Evolutionary conservation across 1,284 basidiomycete genomes (phyloP).

Genomic region (Volvariella volvacea): DNA sequence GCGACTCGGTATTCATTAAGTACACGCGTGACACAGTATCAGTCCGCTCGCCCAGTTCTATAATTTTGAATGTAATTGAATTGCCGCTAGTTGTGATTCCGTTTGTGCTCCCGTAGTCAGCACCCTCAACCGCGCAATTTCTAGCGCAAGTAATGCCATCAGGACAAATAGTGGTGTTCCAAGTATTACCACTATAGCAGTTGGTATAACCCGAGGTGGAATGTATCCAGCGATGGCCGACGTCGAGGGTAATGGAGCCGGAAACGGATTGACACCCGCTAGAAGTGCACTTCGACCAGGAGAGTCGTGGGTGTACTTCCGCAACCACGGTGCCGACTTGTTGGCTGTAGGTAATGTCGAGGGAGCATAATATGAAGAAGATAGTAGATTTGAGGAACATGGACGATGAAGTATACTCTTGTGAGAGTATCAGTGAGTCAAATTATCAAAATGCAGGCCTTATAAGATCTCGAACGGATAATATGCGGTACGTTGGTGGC

Average conservation of each 20-base stretch:
- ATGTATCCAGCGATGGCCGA: constrained; percentile 33
- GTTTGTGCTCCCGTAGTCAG: constrained; percentile 38
- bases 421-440: too few relatives aligned
- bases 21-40: constrained; percentile 49
- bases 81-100: constrained; percentile 37
- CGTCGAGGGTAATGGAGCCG: constrained; percentile 25
- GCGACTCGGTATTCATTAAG: constrained; percentile 34
- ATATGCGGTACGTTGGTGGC: too few relatives aligned
- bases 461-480: too few relatives aligned
- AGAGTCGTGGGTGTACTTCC: constrained; percentile 25
- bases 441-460: too few relatives aligned
- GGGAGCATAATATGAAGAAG: not conserved
- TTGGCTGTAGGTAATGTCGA: constrained; percentile 14
- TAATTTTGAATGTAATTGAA: constrained; percentile 40
- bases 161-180: constrained; percentile 39
- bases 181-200: constrained; percentile 35
- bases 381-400: constrained; percentile 1
- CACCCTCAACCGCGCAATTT: constrained; percentile 52
- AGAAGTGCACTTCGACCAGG: constrained; percentile 21
- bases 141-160: constrained; percentile 33
- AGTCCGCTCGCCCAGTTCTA: constrained; percentile 27
- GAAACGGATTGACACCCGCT: constrained; percentile 17
- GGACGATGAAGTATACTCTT: not conserved
- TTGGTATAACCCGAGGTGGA: constrained; percentile 4
- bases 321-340: constrained; percentile 26